A percentile compares a stretch with the other conserved stretches of the same genome.
These are phyloP conservation scores for Ophiocordyceps camponoti-rufipedis DNA, from an alignment of 2,329 filamentous ascomycete species.

Conservation along the genomic window DNA sequence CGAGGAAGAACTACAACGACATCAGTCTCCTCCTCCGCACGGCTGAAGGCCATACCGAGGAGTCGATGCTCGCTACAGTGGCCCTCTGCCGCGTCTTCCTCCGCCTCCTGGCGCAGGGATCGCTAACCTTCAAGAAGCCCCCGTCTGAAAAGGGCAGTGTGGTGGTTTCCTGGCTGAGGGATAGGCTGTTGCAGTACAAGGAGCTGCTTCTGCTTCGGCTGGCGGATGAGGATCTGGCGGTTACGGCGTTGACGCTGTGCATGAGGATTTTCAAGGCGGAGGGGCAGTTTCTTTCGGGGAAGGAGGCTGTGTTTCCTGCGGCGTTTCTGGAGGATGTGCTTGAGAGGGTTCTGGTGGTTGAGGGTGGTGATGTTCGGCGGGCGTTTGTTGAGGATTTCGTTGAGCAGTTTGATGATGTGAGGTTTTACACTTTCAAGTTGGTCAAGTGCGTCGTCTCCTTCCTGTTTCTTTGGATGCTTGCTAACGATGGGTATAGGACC, in stretches of 20 bases:
- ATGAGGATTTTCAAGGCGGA: constrained; percentile 79
- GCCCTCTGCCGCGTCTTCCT: constrained; percentile 77
- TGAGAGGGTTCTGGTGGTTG: constrained; percentile 37
- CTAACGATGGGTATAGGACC: constrained; percentile 6
- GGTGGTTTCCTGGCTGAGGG: constrained; percentile 62
- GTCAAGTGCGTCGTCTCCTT: constrained; percentile 38
- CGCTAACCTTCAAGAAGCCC: constrained; percentile 44
- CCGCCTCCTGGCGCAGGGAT: constrained; percentile 57
- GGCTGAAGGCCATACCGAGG: constrained; percentile 26
- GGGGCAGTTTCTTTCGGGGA: constrained; percentile 39
- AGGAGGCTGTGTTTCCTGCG: constrained; percentile 50
- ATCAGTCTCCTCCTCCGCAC: constrained; percentile 52
- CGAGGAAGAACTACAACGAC: constrained; percentile 82
- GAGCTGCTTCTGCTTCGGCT: constrained; percentile 42
- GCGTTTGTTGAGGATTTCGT: constrained; percentile 66
- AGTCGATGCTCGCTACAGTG: constrained; percentile 52
- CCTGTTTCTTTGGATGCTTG: not conserved
- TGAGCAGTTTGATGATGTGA: constrained; percentile 65
- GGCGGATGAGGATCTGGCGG: constrained; percentile 41
- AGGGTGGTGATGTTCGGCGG: constrained; percentile 39
- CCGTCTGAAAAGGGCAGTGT: constrained; percentile 56
- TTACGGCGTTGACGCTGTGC: constrained; percentile 55
- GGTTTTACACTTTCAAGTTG: constrained; percentile 63
- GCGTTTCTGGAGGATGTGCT: constrained; percentile 49
- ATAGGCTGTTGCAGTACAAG: constrained; percentile 55